These are phyloP conservation scores for Endogone sp. DNA, from an alignment of 192 early-diverging fungal genomes.

Conservation along the genomic window DNA sequence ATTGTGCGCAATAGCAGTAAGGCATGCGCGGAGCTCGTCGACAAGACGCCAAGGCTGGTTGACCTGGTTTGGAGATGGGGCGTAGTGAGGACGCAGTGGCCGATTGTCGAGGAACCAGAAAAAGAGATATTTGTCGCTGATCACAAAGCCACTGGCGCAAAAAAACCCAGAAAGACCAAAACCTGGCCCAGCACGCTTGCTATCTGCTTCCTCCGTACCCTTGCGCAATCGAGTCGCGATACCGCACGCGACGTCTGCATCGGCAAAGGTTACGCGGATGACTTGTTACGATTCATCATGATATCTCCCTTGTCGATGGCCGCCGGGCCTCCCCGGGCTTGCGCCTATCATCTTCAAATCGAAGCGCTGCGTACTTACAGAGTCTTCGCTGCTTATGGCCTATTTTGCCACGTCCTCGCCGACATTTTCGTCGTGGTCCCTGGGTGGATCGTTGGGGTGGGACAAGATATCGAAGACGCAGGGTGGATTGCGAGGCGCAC, in stretches of 20 bases:
- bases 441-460: constrained; percentile 19
- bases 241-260: constrained; percentile 33
- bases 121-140: no score
- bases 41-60: constrained; percentile 41
- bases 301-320: constrained; percentile 25
- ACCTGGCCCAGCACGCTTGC: constrained; percentile 19
- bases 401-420: constrained; percentile 41
- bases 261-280: constrained; percentile 33
- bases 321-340: neutral
- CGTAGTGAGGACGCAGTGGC: constrained; percentile 36
- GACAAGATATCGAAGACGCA: constrained; percentile 10
- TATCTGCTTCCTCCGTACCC: constrained; percentile 27
- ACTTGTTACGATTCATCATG: constrained; percentile 39
- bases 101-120: constrained; percentile 23
- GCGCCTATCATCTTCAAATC: constrained; percentile 27
- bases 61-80: constrained; percentile 32
- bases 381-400: constrained; percentile 41
- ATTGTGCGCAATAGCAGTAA: constrained; percentile 37
- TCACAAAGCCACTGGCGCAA: no score
- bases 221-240: constrained; percentile 36
- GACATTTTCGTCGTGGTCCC: constrained; percentile 30
- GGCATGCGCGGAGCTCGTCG: constrained; percentile 39
- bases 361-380: constrained; percentile 41
- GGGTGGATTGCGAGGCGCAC: constrained; percentile 23
- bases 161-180: no score